Percentiles rank a stretch among this genome's conserved stretches.
phyloP scores from a whole-genome alignment of 2,329 filamentous ascomycete species.

The Diaporthe australafricana region DNA sequence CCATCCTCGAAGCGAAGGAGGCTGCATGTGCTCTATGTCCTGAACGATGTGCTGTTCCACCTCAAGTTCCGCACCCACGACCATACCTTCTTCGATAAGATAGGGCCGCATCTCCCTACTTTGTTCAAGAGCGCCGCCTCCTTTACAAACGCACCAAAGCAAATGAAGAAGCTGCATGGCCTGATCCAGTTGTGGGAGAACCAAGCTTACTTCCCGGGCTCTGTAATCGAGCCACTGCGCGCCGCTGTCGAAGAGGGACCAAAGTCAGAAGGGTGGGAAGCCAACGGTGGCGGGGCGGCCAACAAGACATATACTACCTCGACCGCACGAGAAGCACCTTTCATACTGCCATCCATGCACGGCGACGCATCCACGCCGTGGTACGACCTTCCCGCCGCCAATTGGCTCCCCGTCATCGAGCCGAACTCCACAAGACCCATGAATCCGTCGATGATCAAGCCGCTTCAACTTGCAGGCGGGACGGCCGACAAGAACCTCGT shows the following conservation, averaged over 20 bases:
- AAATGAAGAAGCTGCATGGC: constrained; percentile 71
- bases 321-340: constrained; percentile 64
- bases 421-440: constrained; percentile 82
- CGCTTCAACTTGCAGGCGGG: constrained; percentile 76
- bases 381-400: constrained; percentile 86
- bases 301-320: constrained; percentile 54
- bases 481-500: constrained; percentile 75
- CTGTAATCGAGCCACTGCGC: constrained; percentile 68
- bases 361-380: constrained; percentile 80
- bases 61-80: constrained; percentile 63
- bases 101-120: constrained; percentile 71
- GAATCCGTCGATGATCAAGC: constrained; percentile 75
- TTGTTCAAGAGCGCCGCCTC: constrained; percentile 70
- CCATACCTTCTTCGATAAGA: constrained; percentile 63
- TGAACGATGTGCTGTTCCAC: constrained; percentile 84
- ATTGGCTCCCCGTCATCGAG: constrained; percentile 82
- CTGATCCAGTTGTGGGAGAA: constrained; percentile 79
- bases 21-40: constrained; percentile 80
- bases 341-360: constrained; percentile 79
- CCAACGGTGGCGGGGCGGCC: constrained; percentile 43
- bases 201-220: constrained; percentile 68
- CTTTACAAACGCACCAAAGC: constrained; percentile 72
- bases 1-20: constrained; percentile 75
- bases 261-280: constrained; percentile 45
- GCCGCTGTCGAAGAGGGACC: constrained; percentile 60